A percentile compares a stretch with the other conserved stretches of the same genome.
Conservation (phyloP, 2,329 filamentous ascomycete species). For the Apiospora phragmitis region DNA sequence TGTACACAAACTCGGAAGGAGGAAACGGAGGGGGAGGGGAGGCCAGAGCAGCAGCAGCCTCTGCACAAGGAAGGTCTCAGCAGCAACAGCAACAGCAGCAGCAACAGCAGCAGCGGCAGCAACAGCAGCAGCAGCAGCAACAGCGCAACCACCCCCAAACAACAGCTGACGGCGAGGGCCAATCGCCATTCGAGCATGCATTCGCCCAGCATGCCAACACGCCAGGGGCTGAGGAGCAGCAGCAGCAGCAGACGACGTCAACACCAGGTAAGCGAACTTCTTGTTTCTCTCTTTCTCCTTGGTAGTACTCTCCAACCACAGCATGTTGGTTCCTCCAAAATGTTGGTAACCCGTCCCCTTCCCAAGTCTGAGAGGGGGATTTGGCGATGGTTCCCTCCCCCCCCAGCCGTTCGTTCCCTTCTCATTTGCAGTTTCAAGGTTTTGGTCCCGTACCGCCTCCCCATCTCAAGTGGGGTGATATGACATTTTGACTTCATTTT, state of each 20-base stretch:
- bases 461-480: slow-evolving; percentile 9
- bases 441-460: neutral
- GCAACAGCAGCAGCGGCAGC: neutral
- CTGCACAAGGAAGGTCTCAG: slow-evolving; percentile 14
- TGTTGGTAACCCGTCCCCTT: neutral
- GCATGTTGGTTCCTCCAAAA: slow-evolving; percentile 3
- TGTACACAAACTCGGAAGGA: neutral
- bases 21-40: slow-evolving; percentile 1
- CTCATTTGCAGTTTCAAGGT: slow-evolving; percentile 4
- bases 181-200: neutral
- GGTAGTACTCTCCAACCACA: neutral
- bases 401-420: neutral
- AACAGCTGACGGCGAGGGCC: neutral
- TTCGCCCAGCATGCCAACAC: neutral
- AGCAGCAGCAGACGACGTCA: neutral
- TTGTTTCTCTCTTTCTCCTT: neutral
- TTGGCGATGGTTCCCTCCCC: neutral
- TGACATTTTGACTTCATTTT: slow-evolving; percentile 8
- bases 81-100: neutral
- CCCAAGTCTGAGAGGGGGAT: neutral
- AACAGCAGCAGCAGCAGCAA: neutral
- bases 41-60: neutral
- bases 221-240: slow-evolving; percentile 7
- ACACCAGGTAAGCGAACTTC: neutral
- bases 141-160: neutral